These are phyloP conservation scores for Steccherinum ochraceum DNA, from an alignment of 768 basidiomycete genomes.

Conservation along the genomic window DNA sequence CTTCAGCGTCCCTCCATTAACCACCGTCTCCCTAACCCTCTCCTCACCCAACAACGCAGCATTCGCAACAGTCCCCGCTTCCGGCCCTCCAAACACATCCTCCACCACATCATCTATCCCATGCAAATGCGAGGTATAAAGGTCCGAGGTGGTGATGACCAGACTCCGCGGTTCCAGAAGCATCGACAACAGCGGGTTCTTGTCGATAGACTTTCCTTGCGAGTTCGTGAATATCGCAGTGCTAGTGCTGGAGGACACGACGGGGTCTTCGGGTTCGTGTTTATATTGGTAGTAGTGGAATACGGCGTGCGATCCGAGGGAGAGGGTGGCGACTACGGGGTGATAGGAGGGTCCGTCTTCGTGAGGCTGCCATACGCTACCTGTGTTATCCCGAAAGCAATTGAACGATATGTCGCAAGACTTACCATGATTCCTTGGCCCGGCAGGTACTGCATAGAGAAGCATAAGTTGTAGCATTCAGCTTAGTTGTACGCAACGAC, in stretches of 20 bases:
- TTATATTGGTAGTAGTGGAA: constrained; percentile 78
- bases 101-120: constrained; percentile 60
- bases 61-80: constrained; percentile 46
- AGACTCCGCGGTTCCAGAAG: constrained; percentile 84
- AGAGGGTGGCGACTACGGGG: constrained; percentile 87
- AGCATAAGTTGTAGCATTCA: too few relatives aligned
- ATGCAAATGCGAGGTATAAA: constrained; percentile 74
- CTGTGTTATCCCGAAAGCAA: neutral
- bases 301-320: constrained; percentile 75
- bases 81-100: constrained; percentile 34
- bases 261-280: constrained; percentile 15
- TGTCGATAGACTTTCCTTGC: constrained; percentile 45
- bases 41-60: constrained; percentile 41
- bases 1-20: constrained; percentile 43
- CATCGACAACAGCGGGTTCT: constrained; percentile 59
- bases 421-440: constrained; percentile 92
- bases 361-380: constrained; percentile 75
- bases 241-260: constrained; percentile 8
- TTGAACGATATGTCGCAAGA: neutral
- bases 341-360: constrained; percentile 88
- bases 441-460: constrained; percentile 58
- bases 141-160: constrained; percentile 60
- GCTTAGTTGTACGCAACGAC: constrained; percentile 15
- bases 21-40: constrained; percentile 31
- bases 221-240: neutral